phyloP scores from a whole-genome alignment of 441 rosid genomes.

The Adansonia madagascariensis region DNA sequence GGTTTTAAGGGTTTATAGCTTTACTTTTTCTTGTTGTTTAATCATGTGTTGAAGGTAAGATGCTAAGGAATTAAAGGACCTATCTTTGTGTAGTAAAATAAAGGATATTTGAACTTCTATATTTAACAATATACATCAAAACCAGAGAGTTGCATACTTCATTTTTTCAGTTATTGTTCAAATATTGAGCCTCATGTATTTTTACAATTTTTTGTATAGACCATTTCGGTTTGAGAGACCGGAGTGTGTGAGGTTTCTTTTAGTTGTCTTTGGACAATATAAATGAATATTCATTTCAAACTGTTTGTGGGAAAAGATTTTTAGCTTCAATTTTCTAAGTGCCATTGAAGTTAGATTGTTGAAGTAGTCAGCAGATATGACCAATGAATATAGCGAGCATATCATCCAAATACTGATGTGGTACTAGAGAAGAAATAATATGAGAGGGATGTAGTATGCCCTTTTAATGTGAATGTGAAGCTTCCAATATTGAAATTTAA shows the following conservation, averaged over 20 bases:
- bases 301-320: not conserved
- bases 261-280: constrained; percentile 2
- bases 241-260: not conserved
- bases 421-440: not conserved
- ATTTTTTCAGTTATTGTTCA: not conserved
- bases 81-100: constrained; percentile 3
- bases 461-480: not conserved
- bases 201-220: not conserved
- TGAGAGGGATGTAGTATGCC: not conserved
- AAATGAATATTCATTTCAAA: not conserved
- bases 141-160: not conserved
- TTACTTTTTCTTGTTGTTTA: not conserved
- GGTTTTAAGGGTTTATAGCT: not conserved
- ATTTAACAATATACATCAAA: not conserved
- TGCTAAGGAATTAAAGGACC: not conserved
- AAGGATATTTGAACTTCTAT: constrained; percentile 1
- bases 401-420: not conserved
- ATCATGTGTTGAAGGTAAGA: not conserved
- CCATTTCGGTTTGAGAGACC: not conserved
- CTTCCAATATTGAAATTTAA: not conserved
- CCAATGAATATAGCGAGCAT: not conserved
- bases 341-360: not conserved
- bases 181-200: not conserved
- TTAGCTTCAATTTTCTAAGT: not conserved
- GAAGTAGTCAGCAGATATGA: not conserved